Evolutionary conservation across 2,329 filamentous ascomycete genomes (phyloP).

Genomic region (Hymenoscyphus repandus): DNA sequence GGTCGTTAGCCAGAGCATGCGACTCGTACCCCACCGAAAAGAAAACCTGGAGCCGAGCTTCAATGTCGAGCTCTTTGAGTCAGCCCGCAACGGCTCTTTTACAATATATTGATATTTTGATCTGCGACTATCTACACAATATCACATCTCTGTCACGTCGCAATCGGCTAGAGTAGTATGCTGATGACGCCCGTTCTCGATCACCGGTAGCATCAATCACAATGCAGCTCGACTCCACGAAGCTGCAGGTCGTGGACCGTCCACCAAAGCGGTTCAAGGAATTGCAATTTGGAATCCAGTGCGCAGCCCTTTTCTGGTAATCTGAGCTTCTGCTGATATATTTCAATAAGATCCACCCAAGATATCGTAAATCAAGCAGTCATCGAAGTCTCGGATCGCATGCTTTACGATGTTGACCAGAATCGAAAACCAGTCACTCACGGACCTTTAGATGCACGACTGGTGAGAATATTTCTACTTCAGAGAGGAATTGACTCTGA

Average conservation of each 20-base stretch:
- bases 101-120: no score
- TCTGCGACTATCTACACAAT: no score
- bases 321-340: slow-evolving; percentile 14
- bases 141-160: no score
- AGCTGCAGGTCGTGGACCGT: slow-evolving; percentile 86
- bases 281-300: slow-evolving; percentile 92
- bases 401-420: slow-evolving; percentile 85
- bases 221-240: slow-evolving; percentile 33
- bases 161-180: no score
- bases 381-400: slow-evolving; percentile 87
- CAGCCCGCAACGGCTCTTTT: no score
- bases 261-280: slow-evolving; percentile 88
- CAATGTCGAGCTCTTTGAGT: no score
- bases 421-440: slow-evolving; percentile 71
- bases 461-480: slow-evolving; percentile 41
- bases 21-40: no score
- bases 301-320: slow-evolving; percentile 29
- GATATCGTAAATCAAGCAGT: slow-evolving; percentile 95
- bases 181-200: not conserved
- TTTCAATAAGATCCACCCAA: slow-evolving; percentile 65
- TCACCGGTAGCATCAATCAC: not conserved
- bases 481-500: slow-evolving; percentile 7
- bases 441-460: slow-evolving; percentile 80
- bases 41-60: no score
- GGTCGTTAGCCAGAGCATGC: no score